phyloP scores from a whole-genome alignment of 768 basidiomycete genomes.

The Mycena belliarum region DNA sequence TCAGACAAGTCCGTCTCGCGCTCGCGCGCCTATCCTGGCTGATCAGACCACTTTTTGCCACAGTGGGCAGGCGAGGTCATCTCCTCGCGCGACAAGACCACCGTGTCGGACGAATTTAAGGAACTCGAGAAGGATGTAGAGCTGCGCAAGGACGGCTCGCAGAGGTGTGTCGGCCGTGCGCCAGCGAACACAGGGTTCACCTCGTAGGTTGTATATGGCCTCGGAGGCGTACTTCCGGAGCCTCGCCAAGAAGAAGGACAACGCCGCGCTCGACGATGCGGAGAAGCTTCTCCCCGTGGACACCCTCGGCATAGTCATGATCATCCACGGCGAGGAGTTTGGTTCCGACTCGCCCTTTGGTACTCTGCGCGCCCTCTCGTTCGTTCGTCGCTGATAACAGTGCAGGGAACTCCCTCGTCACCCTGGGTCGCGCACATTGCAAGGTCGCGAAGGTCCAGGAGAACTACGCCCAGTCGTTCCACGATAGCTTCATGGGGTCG shows the following conservation, averaged over 20 bases:
- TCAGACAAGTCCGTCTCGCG: slow-evolving; percentile 61
- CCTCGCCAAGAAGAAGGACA: slow-evolving; percentile 76
- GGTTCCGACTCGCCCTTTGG: slow-evolving; percentile 76
- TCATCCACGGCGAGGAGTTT: slow-evolving; percentile 80
- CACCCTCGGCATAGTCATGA: slow-evolving; percentile 83
- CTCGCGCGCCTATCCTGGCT: slow-evolving; percentile 14
- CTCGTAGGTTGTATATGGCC: slow-evolving; percentile 64
- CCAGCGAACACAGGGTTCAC: not conserved
- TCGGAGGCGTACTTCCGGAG: slow-evolving; percentile 69
- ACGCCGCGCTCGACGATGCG: slow-evolving; percentile 57
- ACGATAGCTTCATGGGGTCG: slow-evolving; percentile 71
- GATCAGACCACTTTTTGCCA: slow-evolving; percentile 34
- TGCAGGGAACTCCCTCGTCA: slow-evolving; percentile 70
- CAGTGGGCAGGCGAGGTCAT: slow-evolving; percentile 93
- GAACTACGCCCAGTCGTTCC: slow-evolving; percentile 69
- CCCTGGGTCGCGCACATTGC: slow-evolving; percentile 82
- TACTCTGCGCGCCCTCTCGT: slow-evolving; percentile 22
- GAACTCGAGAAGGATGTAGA: slow-evolving; percentile 87
- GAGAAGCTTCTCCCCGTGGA: slow-evolving; percentile 80
- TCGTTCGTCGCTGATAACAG: not conserved
- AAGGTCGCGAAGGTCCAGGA: slow-evolving; percentile 86
- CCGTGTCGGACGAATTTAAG: slow-evolving; percentile 74
- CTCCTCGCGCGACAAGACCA: slow-evolving; percentile 77
- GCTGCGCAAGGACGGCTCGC: slow-evolving; percentile 69
- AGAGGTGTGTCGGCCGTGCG: slow-evolving; percentile 50